Percentiles rank a stretch among this genome's conserved stretches.
phyloP scores from a whole-genome alignment of 768 basidiomycete genomes.

The Clitopilus hobsonii region DNA sequence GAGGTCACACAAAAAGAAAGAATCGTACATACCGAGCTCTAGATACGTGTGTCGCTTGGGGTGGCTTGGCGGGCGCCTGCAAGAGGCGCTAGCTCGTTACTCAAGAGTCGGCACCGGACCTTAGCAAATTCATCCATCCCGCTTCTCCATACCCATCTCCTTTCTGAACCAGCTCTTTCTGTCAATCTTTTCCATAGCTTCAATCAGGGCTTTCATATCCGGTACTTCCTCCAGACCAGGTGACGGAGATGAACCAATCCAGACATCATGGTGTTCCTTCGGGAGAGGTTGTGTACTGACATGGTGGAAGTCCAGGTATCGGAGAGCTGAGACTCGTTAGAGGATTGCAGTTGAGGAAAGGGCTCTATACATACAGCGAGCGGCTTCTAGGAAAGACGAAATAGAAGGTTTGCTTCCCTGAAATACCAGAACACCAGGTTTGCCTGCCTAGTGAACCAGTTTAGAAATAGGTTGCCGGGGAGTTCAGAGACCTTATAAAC shows the following conservation, averaged over 20 bases:
- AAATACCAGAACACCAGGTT: conserved; percentile 38
- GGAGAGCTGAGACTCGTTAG: conserved; percentile 21
- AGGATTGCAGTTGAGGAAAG: neutral
- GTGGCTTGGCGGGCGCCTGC: too few relatives aligned
- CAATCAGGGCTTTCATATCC: conserved; percentile 28
- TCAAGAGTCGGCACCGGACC: too few relatives aligned
- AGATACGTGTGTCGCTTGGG: too few relatives aligned
- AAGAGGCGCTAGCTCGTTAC: too few relatives aligned
- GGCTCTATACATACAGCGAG: conserved; percentile 22
- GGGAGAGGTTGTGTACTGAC: conserved; percentile 28
- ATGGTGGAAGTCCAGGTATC: conserved; percentile 41
- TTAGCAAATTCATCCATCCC: conserved; percentile 4
- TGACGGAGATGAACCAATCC: neutral
- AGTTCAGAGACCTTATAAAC: conserved; percentile 9
- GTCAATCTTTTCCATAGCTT: conserved; percentile 23
- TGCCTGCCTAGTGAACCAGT: conserved; percentile 25
- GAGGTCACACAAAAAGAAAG: too few relatives aligned
- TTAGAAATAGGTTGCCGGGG: neutral
- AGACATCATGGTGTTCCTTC: neutral
- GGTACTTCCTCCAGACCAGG: conserved; percentile 31
- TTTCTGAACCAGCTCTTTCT: conserved; percentile 33
- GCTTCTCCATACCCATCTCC: conserved; percentile 31
- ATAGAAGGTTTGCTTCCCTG: conserved; percentile 30
- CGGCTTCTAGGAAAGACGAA: conserved; percentile 31
- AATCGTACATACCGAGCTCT: too few relatives aligned